Evolutionary conservation across 441 rosid species (phyloP), one percentile per base, ranked within the genome.

Genomic region (Biscutella laevigata): DNA sequence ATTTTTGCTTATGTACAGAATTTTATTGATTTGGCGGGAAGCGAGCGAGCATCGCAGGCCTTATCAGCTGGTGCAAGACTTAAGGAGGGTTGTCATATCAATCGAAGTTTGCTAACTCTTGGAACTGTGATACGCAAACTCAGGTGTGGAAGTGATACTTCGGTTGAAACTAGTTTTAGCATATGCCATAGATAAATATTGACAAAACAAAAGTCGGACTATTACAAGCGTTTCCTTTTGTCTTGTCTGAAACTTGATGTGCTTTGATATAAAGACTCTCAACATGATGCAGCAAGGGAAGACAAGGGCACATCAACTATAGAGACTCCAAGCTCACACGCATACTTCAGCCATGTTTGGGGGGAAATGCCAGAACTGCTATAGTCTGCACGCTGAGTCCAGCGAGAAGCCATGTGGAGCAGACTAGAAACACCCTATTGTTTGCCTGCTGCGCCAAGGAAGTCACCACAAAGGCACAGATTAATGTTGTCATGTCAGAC

Each of bases 401-500:
- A 53, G 94, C 96, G 4, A 72, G 88, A 32, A 77, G 88, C 71
- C 92, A 91, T 70, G 94, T 82, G 49, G 96, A 91, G 73, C 98
- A 85, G 75, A 83, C 96, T 27, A 75, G 95, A 74, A 91, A 92
- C 75, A 92, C 98, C 5, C 96, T 92, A 53, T 67, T 92, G 73
- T 92, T 92, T 72, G 95, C 98, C 53, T 85, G 89, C 61, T 86
- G 95, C 74, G 98, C 98, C 32, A 92, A 92, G 74, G 98, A 92
- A 84, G 95, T 92, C 41, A 70, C 87, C 38, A 92, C 95, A 14
- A 92, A 86, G 66, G 96, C 96, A 40, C 94, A 88, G 66, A 94
- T 92, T 57, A 92, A 92, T 68, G 92, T 92, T 36, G 90, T 92
- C 36, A 84, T 88, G 97, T 92, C 98, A 43, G 98, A 91, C 68